Evolutionary conservation across 306 rosid genomes (phyloP).

Genomic region (Begonia peltatifolia): DNA sequence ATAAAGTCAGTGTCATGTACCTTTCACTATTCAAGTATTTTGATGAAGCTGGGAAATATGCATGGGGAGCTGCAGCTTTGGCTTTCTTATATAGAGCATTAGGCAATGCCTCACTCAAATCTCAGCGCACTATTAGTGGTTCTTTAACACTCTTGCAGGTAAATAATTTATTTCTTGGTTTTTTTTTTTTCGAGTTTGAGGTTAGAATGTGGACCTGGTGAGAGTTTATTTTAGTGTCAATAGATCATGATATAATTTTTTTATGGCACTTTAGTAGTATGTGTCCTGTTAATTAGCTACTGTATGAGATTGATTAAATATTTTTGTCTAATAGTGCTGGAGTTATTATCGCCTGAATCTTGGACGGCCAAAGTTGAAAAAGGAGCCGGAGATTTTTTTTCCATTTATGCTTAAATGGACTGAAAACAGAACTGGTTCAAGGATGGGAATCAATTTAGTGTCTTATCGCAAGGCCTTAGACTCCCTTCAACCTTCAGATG

Average conservation of each 20-base stretch:
- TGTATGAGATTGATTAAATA: too few relatives aligned
- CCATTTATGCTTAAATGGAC: slow-evolving; percentile 77
- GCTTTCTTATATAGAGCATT: slow-evolving; percentile 87
- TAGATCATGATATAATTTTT: neutral
- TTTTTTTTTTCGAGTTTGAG: too few relatives aligned
- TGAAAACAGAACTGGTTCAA: slow-evolving; percentile 52
- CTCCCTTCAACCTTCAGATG: slow-evolving; percentile 54
- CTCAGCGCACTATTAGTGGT: slow-evolving; percentile 82
- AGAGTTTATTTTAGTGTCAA: slow-evolving; percentile 1
- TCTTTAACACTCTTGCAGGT: slow-evolving; percentile 82
- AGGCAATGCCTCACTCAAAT: slow-evolving; percentile 75
- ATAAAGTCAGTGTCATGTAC: slow-evolving; percentile 79
- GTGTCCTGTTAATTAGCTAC: neutral
- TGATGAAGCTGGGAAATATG: slow-evolving; percentile 56
- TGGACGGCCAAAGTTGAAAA: slow-evolving; percentile 62
- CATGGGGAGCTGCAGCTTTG: slow-evolving; percentile 93
- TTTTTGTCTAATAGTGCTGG: slow-evolving; percentile 39
- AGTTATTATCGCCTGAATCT: slow-evolving; percentile 65
- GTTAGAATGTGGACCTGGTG: too few relatives aligned
- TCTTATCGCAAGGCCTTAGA: slow-evolving; percentile 78
- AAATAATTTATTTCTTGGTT: neutral
- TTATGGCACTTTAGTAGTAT: neutral
- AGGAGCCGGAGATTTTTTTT: slow-evolving; percentile 44
- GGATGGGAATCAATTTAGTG: slow-evolving; percentile 47
- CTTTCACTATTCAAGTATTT: slow-evolving; percentile 68